Conservation (phyloP, 1,139 yeast species). For the Blastobotrys raffinosifermentans region DNA sequence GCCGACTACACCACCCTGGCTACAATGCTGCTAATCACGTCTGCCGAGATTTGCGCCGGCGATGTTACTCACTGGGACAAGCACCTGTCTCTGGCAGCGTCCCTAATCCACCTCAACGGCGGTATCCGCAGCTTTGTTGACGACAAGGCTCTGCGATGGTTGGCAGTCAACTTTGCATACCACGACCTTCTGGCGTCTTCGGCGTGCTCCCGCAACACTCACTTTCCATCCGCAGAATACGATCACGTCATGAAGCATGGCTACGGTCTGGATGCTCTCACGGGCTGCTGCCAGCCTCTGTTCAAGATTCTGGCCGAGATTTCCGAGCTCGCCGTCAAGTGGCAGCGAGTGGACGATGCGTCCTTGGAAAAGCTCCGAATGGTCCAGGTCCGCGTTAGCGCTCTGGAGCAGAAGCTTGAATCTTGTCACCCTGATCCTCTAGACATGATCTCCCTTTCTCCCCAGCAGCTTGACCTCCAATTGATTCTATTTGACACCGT, state of each 20-base stretch:
- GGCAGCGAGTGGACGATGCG: constrained; percentile 20
- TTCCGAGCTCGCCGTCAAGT: constrained; percentile 51
- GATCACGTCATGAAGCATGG: constrained; percentile 40
- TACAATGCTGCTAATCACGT: constrained; percentile 51
- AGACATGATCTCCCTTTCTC: constrained; percentile 44
- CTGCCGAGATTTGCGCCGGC: constrained; percentile 27
- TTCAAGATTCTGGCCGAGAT: constrained; percentile 65
- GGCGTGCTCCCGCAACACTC: constrained; percentile 30
- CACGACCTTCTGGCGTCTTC: constrained; percentile 71
- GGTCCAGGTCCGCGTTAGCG: constrained; percentile 32
- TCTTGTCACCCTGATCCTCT: constrained; percentile 48
- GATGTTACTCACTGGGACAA: constrained; percentile 28
- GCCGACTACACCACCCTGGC: constrained; percentile 47
- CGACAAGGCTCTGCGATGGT: constrained; percentile 62
- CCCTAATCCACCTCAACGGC: constrained; percentile 23
- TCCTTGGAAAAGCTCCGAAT: constrained; percentile 1
- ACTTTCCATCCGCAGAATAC: constrained; percentile 38
- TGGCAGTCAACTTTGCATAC: constrained; percentile 74
- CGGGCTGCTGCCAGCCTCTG: constrained; percentile 66
- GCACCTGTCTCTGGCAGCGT: constrained; percentile 25
- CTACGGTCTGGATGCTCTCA: constrained; percentile 54
- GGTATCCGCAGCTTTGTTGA: constrained; percentile 38
- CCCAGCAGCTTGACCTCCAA: constrained; percentile 58
- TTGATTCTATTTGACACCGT: constrained; percentile 66
- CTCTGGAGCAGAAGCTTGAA: constrained; percentile 47